phyloP scores from a whole-genome alignment of 2,329 filamentous ascomycete genomes.

The Periconia macrospinosa region DNA sequence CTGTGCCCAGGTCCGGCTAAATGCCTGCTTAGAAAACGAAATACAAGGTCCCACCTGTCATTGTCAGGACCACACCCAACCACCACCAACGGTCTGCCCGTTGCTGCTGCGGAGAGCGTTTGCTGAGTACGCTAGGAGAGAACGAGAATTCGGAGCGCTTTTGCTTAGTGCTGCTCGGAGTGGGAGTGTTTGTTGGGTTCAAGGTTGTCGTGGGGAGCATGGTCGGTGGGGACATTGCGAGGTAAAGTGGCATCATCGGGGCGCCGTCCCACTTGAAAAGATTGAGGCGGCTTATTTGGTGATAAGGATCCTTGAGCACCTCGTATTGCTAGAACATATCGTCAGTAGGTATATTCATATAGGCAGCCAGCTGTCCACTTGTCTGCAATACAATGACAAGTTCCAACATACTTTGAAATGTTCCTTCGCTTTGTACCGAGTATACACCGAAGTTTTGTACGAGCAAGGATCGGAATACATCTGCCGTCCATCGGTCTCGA shows the following conservation, averaged over 20 bases:
- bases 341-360: no score
- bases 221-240: constrained; percentile 63
- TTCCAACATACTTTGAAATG: constrained; percentile 56
- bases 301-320: constrained; percentile 60
- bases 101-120: constrained; percentile 38
- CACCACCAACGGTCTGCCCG: constrained; percentile 54
- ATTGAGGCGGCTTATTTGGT: constrained; percentile 64
- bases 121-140: constrained; percentile 43
- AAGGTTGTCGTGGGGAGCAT: constrained; percentile 72
- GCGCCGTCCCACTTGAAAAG: constrained; percentile 66
- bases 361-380: no score
- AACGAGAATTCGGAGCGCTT: constrained; percentile 43
- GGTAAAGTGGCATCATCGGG: constrained; percentile 69
- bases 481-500: constrained; percentile 68
- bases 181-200: constrained; percentile 54
- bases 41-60: constrained; percentile 52
- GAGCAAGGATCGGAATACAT: constrained; percentile 66
- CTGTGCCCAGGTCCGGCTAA: background rate
- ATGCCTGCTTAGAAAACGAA: constrained; percentile 41
- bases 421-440: constrained; percentile 68
- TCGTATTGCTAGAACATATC: constrained; percentile 45
- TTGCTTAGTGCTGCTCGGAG: constrained; percentile 39
- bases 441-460: constrained; percentile 60
- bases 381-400: no score
- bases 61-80: constrained; percentile 53